Evolutionary conservation across 164 flowering plant genomes (phyloP), one percentile per base, ranked within the genome.

Genomic region (Nelumbo lutea): DNA sequence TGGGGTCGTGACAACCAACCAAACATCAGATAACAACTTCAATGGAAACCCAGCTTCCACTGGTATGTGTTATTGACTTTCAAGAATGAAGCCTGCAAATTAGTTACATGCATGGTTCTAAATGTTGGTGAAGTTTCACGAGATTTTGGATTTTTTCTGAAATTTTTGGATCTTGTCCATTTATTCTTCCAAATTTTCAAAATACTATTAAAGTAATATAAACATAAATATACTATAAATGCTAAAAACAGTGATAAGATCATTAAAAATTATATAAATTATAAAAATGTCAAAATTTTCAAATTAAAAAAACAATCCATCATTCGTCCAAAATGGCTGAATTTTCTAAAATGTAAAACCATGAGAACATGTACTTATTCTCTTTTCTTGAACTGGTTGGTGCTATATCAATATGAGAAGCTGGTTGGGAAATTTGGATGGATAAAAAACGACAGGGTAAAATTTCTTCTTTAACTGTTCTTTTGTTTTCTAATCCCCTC

Each of bases 1-100:
- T 70, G 77, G 81, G 83, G 76, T 78, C 83, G 77, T 79, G 86
- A 76, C 83, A 84, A 79, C 84, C 70, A 43, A 64, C 63, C 50
- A 53, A 71, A 72, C 76, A 78, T 62, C 66, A 68, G 73, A 59
- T 72, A 59, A 69, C 66, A 65, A 56, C 38, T 59, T 27, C 72
- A 70, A 9, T 68, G 67, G 51, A 52, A 42, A 8, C 65, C 67
- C 61, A 64, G 61, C 75, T 76, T 72, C 67, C 72, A 56, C 62
- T 60, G 73, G 68, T 64, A 70, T 14, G n/a, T 66, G 45, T 58
- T 65, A 63, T 71, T 59, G 51, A 61, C 42, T 38, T 73, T 73
- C 56, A 27, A 27, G 27, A 27, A 27, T 27, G 27, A 27, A 27
- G 27, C 27, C 27, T 27, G 27, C 27, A 27, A 27, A 27, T 27